Evolutionary conservation across 257 asterid genomes (phyloP).

Genomic region (Euphrasia confusa): DNA sequence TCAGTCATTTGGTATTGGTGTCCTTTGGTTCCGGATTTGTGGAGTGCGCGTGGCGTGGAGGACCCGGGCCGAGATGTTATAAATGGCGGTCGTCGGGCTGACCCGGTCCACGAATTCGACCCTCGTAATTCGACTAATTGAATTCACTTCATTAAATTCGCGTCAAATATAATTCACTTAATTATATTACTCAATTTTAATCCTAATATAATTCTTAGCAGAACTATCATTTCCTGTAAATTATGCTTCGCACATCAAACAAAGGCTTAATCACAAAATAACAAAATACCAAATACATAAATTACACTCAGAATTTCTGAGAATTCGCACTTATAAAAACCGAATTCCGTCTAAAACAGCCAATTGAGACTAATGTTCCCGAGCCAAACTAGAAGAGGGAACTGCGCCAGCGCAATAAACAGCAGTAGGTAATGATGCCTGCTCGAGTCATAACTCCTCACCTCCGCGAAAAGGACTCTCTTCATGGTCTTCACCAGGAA

Average conservation of each 20-base stretch:
- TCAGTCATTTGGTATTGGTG: conserved; percentile 22
- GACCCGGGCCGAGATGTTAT: background rate
- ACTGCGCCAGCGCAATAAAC: conserved; percentile 49
- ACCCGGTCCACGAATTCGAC: background rate
- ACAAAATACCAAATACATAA: too few relatives aligned
- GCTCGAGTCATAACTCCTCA: conserved; percentile 48
- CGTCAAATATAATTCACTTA: too few relatives aligned
- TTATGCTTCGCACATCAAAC: background rate
- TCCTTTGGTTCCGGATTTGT: conserved; percentile 26
- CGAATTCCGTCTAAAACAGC: conserved; percentile 29
- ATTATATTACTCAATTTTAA: too few relatives aligned
- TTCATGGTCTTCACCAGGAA: conserved; percentile 56
- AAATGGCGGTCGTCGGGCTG: background rate
- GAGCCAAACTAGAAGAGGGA: conserved; percentile 50
- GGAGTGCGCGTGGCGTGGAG: conserved; percentile 33
- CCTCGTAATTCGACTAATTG: too few relatives aligned
- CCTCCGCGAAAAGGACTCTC: conserved; percentile 50
- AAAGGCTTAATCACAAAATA: background rate
- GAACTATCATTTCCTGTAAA: background rate
- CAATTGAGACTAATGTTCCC: conserved; percentile 50
- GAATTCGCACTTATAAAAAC: conserved; percentile 17
- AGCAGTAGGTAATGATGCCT: conserved; percentile 49
- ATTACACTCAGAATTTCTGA: background rate
- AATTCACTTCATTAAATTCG: too few relatives aligned
- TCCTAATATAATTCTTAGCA: too few relatives aligned